Percentiles rank a stretch among this genome's conserved stretches.
phyloP scores from a whole-genome alignment of 192 early-diverging fungal genomes.

The Dimargaris verticillata region DNA sequence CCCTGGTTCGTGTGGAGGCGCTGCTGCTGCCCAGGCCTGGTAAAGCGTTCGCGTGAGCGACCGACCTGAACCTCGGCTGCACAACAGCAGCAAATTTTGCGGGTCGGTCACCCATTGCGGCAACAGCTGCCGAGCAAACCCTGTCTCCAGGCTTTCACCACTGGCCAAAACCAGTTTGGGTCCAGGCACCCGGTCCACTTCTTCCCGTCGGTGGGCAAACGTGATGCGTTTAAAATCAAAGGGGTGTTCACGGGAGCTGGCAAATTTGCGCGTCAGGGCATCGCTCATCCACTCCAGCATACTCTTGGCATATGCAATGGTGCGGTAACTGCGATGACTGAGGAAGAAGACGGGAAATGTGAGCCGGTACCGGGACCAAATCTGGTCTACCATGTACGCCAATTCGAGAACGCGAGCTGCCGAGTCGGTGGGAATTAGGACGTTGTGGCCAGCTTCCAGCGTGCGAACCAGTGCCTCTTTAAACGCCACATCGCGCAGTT shows the following conservation, averaged over 20 bases:
- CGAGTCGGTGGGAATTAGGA: slow-evolving; percentile 80
- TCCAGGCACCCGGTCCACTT: slow-evolving; percentile 45
- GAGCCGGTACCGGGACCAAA: slow-evolving; percentile 52
- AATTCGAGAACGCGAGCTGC: slow-evolving; percentile 82
- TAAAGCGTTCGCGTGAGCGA: background rate
- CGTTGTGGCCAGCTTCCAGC: slow-evolving; percentile 50
- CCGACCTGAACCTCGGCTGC: background rate
- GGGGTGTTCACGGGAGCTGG: slow-evolving; percentile 56
- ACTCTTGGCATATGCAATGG: slow-evolving; percentile 69
- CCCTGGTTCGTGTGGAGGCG: background rate
- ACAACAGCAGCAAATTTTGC: background rate
- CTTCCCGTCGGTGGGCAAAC: slow-evolving; percentile 46
- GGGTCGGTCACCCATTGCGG: slow-evolving; percentile 39
- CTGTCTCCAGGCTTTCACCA: slow-evolving; percentile 58
- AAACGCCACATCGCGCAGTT: slow-evolving; percentile 56
- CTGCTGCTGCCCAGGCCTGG: background rate
- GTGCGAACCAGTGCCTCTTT: slow-evolving; percentile 47
- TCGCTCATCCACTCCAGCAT: slow-evolving; percentile 96
- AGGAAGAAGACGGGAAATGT: slow-evolving; percentile 62
- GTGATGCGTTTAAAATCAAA: slow-evolving; percentile 76
- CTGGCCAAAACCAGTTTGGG: slow-evolving; percentile 79
- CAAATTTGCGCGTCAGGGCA: slow-evolving; percentile 51
- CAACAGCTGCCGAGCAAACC: slow-evolving; percentile 68
- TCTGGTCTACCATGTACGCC: slow-evolving; percentile 70
- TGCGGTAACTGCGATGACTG: slow-evolving; percentile 51